Base-by-base conservation (phyloP, 306 rosid species). In the Oemleria cerasiformis region DNA sequence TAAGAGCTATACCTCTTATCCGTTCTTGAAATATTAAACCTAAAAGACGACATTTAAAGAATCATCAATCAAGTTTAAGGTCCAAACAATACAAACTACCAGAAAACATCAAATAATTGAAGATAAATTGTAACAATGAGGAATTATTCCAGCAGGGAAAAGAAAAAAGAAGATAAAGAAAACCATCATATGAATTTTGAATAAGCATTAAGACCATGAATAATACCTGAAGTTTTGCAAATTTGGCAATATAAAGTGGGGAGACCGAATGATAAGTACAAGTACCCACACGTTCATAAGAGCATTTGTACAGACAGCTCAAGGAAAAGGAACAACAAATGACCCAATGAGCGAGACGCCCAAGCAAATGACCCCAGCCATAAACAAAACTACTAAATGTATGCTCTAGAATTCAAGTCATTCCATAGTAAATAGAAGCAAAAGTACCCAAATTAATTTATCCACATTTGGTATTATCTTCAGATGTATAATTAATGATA, bases 1-100 rank as follows among this genome's bases (percentile, higher is more conserved):
- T 88, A 76, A 48, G 92, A 88, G 59, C 85, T 75, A 79, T 83
- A 81, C 67, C 82, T 78, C 73, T 67, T 73, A 74, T 85, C 81
- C 6, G 84, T 73, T 71, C 84, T 95, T 2, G 99, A 80, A 67
- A 62, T 71, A 73, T 95, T 69, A 78, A 44, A 80, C 70, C 83
- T 78, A 41, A 54, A 58, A 51, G 45, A 57, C 77, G 38, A 50
- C 49, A 61, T 25, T 48, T 59, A 63, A 70, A 65, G 16, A 73
- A 78, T 56, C 67, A 69, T 58, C 48, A 47, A 49, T 77, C 65
- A 68, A 40, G 70, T 44, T 79, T 43, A 71, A 58, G 68, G 62
- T 71, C 69, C 65, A 19, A 72, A 16, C 71, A 73, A 69, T 69
- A 56, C 17, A 73, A 73, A 34, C 41, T 60, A 25, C 14, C 23